phyloP scores from a whole-genome alignment of 129 eudicot species.

The Dittrichia graveolens region DNA sequence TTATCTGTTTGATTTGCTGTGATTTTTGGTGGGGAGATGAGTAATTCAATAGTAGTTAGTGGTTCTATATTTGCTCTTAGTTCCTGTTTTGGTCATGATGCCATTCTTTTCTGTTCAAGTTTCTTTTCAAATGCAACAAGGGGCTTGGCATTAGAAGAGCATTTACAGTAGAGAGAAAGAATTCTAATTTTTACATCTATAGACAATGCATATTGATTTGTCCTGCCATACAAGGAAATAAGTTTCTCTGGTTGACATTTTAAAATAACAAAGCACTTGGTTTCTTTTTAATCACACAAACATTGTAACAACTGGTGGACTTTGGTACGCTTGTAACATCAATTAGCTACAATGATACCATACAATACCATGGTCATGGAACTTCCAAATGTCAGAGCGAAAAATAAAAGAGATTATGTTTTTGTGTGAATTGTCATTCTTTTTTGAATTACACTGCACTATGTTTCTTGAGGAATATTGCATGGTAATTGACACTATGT shows the following conservation, averaged over 20 bases:
- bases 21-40: not conserved
- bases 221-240: not conserved
- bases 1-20: conserved; percentile 3
- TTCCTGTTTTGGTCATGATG: conserved; percentile 2
- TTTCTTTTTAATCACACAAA: not conserved
- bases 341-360: conserved; percentile 2
- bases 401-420: not conserved
- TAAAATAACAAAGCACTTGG: not conserved
- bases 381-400: not conserved
- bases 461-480: conserved; percentile 1
- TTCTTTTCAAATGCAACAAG: too few relatives aligned
- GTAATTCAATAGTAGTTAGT: not conserved
- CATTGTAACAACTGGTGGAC: not conserved
- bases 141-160: not conserved
- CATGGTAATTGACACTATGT: conserved; percentile 28
- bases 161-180: not conserved
- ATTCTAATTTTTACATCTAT: not conserved
- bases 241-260: not conserved
- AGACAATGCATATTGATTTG: not conserved
- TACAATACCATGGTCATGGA: conserved; percentile 5
- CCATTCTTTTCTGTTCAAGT: not conserved
- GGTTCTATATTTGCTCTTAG: conserved; percentile 8
- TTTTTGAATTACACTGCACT: not conserved
- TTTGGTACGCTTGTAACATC: conserved; percentile 14
- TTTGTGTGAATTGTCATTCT: conserved; percentile 1